These are phyloP conservation scores for Ganoderma sinense DNA, from an alignment of 1,284 basidiomycete species.

Conservation along the genomic window DNA sequence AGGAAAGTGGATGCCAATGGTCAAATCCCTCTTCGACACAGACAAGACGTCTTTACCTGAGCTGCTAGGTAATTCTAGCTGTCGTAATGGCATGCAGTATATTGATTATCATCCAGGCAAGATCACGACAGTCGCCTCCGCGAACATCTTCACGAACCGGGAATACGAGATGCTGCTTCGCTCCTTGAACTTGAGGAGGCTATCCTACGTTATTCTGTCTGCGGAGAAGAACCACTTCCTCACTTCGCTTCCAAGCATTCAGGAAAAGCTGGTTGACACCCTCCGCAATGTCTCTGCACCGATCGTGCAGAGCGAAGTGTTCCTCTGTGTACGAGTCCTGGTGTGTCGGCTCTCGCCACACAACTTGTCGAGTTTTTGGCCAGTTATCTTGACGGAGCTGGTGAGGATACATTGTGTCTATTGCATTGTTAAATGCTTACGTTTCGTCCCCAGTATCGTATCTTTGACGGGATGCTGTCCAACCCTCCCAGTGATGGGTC, in stretches of 20 bases:
- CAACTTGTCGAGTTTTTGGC: conserved; percentile 97
- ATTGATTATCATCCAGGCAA: conserved; percentile 57
- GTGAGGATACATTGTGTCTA: conserved; percentile 50
- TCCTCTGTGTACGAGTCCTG: conserved; percentile 91
- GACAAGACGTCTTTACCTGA: conserved; percentile 92
- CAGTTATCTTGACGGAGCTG: conserved; percentile 92
- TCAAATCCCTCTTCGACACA: conserved; percentile 83
- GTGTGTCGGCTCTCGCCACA: conserved; percentile 92
- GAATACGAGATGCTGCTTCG: conserved; percentile 93
- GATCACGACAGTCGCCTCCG: conserved; percentile 86
- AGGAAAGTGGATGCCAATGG: conserved; percentile 78
- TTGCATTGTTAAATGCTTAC: conserved; percentile 22
- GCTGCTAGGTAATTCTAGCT: conserved; percentile 66
- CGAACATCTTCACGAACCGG: conserved; percentile 96
- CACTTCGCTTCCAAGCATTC: conserved; percentile 89
- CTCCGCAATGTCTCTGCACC: conserved; percentile 84
- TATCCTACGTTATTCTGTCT: conserved; percentile 87
- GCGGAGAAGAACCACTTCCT: conserved; percentile 93
- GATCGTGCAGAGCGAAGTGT: conserved; percentile 92
- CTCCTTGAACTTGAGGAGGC: conserved; percentile 88
- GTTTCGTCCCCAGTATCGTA: conserved; percentile 61
- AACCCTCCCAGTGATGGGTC: conserved; percentile 78
- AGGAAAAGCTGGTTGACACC: conserved; percentile 96
- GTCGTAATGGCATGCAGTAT: not conserved
- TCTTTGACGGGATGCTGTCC: conserved; percentile 73